These are phyloP conservation scores for Steccherinum ochraceum DNA, from an alignment of 768 basidiomycete species.

Conservation along the genomic window DNA sequence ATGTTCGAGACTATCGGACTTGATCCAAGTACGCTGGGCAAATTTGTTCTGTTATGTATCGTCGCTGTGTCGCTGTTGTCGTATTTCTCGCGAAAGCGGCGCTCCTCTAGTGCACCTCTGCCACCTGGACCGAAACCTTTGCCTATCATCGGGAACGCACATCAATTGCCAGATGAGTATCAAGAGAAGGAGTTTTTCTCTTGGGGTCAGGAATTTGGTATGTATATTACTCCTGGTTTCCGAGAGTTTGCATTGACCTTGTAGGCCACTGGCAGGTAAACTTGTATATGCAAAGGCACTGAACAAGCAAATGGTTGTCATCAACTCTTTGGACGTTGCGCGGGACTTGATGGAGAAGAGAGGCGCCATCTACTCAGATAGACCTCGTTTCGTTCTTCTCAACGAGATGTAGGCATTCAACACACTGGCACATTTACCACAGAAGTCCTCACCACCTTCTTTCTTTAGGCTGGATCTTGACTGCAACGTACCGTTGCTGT, in stretches of 20 bases:
- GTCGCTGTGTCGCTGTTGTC: too few relatives aligned
- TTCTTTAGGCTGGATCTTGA: background rate
- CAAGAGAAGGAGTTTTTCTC: slow-evolving; percentile 7
- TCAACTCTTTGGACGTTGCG: slow-evolving; percentile 18
- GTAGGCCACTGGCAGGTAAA: slow-evolving; percentile 13
- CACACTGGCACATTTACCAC: too few relatives aligned
- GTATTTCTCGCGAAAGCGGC: too few relatives aligned
- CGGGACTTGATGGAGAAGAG: slow-evolving; percentile 22
- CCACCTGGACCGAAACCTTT: slow-evolving; percentile 13
- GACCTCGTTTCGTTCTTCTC: slow-evolving; percentile 16
- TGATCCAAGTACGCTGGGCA: too few relatives aligned
- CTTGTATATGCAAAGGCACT: slow-evolving; percentile 14
- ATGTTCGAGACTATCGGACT: too few relatives aligned
- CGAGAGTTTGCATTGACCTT: background rate
- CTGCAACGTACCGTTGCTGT: background rate
- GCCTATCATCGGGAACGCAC: slow-evolving; percentile 13
- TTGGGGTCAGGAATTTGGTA: slow-evolving; percentile 14
- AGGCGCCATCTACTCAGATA: slow-evolving; percentile 21
- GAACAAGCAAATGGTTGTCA: slow-evolving; percentile 15
- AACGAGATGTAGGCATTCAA: slow-evolving; percentile 12
- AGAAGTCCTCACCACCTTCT: too few relatives aligned
- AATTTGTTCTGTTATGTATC: too few relatives aligned
- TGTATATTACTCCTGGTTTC: background rate
- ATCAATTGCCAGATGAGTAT: slow-evolving; percentile 8
- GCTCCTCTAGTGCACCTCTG: background rate